Evolutionary conservation across 352 stramenopile genomes (phyloP).

Genomic region (Pythium plurisporium): DNA sequence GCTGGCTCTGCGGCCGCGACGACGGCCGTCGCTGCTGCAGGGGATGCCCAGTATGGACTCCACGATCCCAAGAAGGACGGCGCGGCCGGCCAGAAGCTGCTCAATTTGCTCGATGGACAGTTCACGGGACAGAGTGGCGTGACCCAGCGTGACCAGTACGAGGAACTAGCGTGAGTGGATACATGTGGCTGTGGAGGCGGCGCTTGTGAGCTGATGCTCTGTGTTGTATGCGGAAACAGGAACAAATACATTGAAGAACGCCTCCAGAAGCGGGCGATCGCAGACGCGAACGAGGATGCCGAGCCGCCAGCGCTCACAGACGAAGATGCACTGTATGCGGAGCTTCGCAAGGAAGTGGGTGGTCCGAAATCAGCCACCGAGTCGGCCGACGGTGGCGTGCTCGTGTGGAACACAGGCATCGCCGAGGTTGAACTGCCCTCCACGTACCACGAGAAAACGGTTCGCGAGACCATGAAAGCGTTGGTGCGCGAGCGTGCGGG

Average conservation of each 20-base stretch:
- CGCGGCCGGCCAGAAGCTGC: constrained; percentile 58
- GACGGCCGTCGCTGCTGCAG: background rate
- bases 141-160: constrained; percentile 65
- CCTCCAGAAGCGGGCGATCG: constrained; percentile 41
- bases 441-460: constrained; percentile 45
- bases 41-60: constrained; percentile 43
- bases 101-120: constrained; percentile 70
- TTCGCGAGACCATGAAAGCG: constrained; percentile 43
- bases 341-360: constrained; percentile 48
- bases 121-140: constrained; percentile 70
- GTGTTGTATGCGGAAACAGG: constrained; percentile 18
- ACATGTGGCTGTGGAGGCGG: too few species aligned
- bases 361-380: constrained; percentile 19
- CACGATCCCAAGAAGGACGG: constrained; percentile 76
- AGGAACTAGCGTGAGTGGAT: constrained; percentile 57
- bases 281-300: constrained; percentile 6
- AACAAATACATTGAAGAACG: constrained; percentile 83
- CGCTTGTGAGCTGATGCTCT: background rate
- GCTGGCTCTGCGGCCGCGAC: background rate
- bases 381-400: constrained; percentile 50
- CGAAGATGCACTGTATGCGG: constrained; percentile 64
- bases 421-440: constrained; percentile 70
- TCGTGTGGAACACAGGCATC: constrained; percentile 77
- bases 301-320: constrained; percentile 25
- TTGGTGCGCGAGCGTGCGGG: constrained; percentile 29